Conservation (phyloP, 257 asterid genomes). For the Mentha longifolia region DNA sequence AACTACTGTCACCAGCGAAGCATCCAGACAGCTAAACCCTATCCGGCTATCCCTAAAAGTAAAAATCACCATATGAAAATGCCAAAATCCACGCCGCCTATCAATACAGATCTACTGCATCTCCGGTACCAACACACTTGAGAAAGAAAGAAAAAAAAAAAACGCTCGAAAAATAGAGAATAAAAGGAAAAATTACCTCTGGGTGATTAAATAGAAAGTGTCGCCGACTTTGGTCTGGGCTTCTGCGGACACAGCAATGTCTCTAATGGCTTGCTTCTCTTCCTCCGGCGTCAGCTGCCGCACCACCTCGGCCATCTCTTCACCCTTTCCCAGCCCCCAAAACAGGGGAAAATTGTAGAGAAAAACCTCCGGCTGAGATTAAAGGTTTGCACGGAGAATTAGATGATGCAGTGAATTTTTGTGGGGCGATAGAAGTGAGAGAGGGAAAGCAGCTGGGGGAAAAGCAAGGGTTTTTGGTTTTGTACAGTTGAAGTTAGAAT, state of each 20-base stretch:
- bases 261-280: conserved; percentile 81
- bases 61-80: neutral
- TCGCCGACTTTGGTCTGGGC: conserved; percentile 85
- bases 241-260: conserved; percentile 77
- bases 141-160: neutral
- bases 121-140: neutral
- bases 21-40: conserved; percentile 44
- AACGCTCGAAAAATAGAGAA: neutral
- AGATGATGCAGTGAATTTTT: neutral
- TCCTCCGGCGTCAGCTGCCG: conserved; percentile 87
- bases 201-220: conserved; percentile 81
- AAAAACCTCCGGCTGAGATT: conserved; percentile 1
- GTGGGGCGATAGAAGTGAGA: conserved; percentile 30
- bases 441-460: conserved; percentile 28
- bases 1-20: neutral
- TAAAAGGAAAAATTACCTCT: conserved; percentile 49
- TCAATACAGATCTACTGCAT: conserved; percentile 30
- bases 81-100: conserved; percentile 5
- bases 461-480: conserved; percentile 40
- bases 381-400: conserved; percentile 6
- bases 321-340: conserved; percentile 19
- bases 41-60: conserved; percentile 24
- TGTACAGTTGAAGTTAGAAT: conserved; percentile 32
- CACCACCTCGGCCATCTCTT: conserved; percentile 68
- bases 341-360: conserved; percentile 16